Base-by-base conservation (phyloP, 495 filamentous ascomycete genomes). In the Penicillium goetzii region DNA sequence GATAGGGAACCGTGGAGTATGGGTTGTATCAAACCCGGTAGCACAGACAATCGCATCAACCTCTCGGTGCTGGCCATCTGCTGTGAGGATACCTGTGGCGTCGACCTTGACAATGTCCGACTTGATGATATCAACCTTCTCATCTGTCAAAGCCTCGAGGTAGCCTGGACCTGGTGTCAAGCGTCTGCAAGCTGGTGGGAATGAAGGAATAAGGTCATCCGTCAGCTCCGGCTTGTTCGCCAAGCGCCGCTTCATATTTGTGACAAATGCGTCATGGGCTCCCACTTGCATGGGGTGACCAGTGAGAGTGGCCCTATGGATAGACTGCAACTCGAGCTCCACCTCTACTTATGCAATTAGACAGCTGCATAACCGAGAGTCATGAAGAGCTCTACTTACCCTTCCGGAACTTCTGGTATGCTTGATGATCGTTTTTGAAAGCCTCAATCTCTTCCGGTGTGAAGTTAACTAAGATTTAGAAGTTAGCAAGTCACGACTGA, bases 21-120 rank as follows among this genome's bases (percentile, higher is more conserved):
- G 84, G 11, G 76, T 73, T 8, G 81, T 84, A 58, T 86, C 74
- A 67, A 86, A 86, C 1, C 84, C 82, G 2, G 86, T 88, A 7
- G 85, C 85, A 62, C 84, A 83, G 50, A 81, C 71, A 28, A 83
- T 68, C 47, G 73, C 67, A 49, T 84, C 81, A 9, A 80, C 67
- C 1, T 66, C 69, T 41, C 76, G 68, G 49, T 77, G 72, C 12
- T 72, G 70, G 0, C 86, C 84, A 56, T 85, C 82, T 0, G 70
- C 72, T 0, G 80, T 83, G 21, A 81, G 54, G 32, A 86, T 79
- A 11, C 85, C 82, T 2, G 68, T 73, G 38, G 66, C 67, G n/a
- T 78, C 77, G 25, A 88, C 71, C n/a, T 72, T 70, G 19, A 72
- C 59, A 14, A 85, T 84, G 0, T 72, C 65, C 1, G 66, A 72